phyloP scores from a whole-genome alignment of 495 filamentous ascomycete species.

The Penicillium macrosclerotiorum region DNA sequence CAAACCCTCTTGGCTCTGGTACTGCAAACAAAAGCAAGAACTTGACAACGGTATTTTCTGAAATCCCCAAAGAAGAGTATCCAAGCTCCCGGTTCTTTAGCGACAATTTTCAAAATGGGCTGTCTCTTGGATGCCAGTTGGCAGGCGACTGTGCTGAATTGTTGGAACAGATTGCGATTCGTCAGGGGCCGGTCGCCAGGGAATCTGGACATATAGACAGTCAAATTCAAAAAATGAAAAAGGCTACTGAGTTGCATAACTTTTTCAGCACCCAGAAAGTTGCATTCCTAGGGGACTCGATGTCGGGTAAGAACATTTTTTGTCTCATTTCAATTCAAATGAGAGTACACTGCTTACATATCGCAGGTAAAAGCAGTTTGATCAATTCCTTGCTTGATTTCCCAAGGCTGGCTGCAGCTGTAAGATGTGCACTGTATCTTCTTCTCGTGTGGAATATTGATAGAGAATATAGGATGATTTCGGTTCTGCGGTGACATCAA shows the following conservation, averaged over 20 bases:
- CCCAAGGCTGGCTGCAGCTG: conserved; percentile 23
- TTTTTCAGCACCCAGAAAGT: conserved; percentile 18
- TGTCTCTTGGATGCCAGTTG: neutral
- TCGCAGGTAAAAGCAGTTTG: conserved; percentile 24
- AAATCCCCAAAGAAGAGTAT: neutral
- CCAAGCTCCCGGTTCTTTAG: neutral
- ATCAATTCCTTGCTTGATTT: conserved; percentile 26
- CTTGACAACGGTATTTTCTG: neutral
- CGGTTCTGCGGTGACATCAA: conserved; percentile 20
- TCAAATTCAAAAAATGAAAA: neutral
- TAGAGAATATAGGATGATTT: conserved; percentile 14
- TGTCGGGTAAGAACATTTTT: neutral
- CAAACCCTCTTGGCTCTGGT: too few species aligned
- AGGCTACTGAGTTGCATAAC: neutral
- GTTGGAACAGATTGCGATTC: neutral
- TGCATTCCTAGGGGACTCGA: conserved; percentile 22
- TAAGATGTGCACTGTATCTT: conserved; percentile 1
- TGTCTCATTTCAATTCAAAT: neutral
- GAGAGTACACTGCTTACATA: neutral
- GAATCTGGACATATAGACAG: neutral
- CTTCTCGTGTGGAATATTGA: neutral
- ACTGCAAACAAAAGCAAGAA: neutral
- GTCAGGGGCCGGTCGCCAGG: neutral
- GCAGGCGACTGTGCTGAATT: neutral
- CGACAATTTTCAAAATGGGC: neutral